Base-by-base conservation (phyloP, 257 asterid genomes). In the Rubia yunnanensis region DNA sequence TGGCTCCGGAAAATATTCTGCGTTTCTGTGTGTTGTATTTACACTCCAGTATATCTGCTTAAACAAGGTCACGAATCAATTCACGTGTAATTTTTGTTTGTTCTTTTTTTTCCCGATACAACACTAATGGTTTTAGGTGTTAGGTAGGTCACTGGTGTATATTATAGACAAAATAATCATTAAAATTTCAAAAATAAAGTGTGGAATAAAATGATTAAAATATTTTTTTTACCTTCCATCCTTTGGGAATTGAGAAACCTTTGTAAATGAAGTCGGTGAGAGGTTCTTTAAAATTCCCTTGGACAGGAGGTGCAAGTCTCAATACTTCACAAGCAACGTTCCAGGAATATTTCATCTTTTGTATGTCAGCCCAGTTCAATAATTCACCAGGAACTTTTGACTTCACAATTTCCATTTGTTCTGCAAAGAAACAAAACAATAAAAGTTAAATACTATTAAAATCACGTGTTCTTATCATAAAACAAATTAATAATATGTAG, bases 151-250 rank as follows among this genome's bases (percentile, higher is more conserved):
- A n/a, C n/a, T n/a, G n/a, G n/a, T n/a, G n/a, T n/a, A n/a, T n/a
- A n/a, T n/a, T n/a, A n/a, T n/a, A n/a, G n/a, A n/a, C n/a, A n/a
- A n/a, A n/a, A n/a, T n/a, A n/a, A n/a, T n/a, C n/a, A n/a, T n/a
- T n/a, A n/a, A n/a, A n/a, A n/a, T n/a, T n/a, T n/a, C n/a, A n/a
- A n/a, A n/a, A n/a, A n/a, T n/a, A n/a, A n/a, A n/a, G n/a, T n/a
- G n/a, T n/a, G n/a, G n/a, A n/a, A n/a, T n/a, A n/a, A n/a, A n/a
- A n/a, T n/a, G n/a, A n/a, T n/a, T n/a, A n/a, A n/a, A n/a, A n/a
- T n/a, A n/a, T n/a, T n/a, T n/a, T n/a, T n/a, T n/a, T n/a, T 72
- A 83, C 82, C 85, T 84, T 85, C 88, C 91, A 85, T 28, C 88
- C 91, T 70, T 82, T 80, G 58, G 88, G 88, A 49, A 85, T 80